A percentile compares a stretch with the other conserved stretches of the same genome.
phyloP scores from a whole-genome alignment of 371 early-diverging fungal species.

The Actinomucor elegans region DNA sequence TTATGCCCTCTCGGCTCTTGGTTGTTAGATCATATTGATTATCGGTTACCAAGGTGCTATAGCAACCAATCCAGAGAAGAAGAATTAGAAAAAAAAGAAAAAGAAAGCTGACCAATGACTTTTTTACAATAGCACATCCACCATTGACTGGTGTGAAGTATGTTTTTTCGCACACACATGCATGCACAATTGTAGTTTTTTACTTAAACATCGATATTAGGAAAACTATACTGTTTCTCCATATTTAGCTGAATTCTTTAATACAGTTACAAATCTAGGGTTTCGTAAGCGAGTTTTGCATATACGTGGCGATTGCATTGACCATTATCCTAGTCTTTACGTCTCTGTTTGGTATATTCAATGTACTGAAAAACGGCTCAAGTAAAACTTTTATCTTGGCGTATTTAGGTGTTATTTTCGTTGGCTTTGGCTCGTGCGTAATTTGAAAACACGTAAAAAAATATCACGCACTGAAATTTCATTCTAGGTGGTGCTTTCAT shows the following conservation, averaged over 20 bases:
- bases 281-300: constrained; percentile 38
- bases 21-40: no score
- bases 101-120: background rate
- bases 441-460: background rate
- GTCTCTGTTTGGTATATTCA: constrained; percentile 26
- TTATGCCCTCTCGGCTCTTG: no score
- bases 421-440: constrained; percentile 67
- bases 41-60: no score
- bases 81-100: background rate
- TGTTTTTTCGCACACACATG: background rate
- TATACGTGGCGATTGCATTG: background rate
- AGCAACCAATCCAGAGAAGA: no score
- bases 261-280: constrained; percentile 65
- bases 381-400: constrained; percentile 56
- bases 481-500: constrained; percentile 69
- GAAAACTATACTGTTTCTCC: constrained; percentile 43
- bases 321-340: constrained; percentile 11
- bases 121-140: constrained; percentile 32
- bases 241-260: constrained; percentile 77
- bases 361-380: constrained; percentile 43
- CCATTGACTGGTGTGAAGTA: constrained; percentile 54
- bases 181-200: background rate
- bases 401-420: constrained; percentile 58
- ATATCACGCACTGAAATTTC: background rate
- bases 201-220: constrained; percentile 13